A percentile compares a stretch with the other conserved stretches of the same genome.
phyloP scores from a whole-genome alignment of 2,329 filamentous ascomycete genomes.

The Cladophialophora yegresii region DNA sequence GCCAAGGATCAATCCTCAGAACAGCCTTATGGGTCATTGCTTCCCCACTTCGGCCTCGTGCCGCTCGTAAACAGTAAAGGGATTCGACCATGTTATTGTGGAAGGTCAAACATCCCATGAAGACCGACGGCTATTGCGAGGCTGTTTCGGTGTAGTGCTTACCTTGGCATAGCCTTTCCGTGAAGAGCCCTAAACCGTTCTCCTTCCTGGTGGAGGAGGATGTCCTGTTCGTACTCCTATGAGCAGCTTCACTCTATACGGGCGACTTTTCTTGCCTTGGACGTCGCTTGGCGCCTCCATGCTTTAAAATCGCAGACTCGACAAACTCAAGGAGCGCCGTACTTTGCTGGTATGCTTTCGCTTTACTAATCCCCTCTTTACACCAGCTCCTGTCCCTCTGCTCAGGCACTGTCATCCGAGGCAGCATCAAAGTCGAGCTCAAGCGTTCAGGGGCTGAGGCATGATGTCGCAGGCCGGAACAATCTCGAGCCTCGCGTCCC shows the following conservation, averaged over 20 bases:
- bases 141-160: neutral
- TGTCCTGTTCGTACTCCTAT: neutral
- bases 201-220: neutral
- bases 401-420: neutral
- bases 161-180: neutral
- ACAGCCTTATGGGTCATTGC: neutral
- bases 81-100: neutral
- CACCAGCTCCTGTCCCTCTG: neutral
- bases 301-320: neutral
- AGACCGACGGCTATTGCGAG: neutral
- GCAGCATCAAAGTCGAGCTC: neutral
- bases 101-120: neutral
- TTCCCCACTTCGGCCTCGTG: neutral
- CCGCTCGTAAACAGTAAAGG: neutral
- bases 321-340: neutral
- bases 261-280: neutral
- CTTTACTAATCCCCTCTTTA: neutral
- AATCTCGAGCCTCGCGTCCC: conserved; percentile 35
- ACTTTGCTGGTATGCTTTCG: neutral
- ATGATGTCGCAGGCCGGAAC: conserved; percentile 23
- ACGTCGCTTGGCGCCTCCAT: neutral
- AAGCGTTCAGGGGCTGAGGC: neutral
- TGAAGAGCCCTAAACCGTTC: neutral
- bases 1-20: neutral
- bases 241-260: neutral